Evolutionary conservation across 495 filamentous ascomycete species (phyloP), one percentile per base, ranked within the genome.

Genomic region (Aspergillus campestris): DNA sequence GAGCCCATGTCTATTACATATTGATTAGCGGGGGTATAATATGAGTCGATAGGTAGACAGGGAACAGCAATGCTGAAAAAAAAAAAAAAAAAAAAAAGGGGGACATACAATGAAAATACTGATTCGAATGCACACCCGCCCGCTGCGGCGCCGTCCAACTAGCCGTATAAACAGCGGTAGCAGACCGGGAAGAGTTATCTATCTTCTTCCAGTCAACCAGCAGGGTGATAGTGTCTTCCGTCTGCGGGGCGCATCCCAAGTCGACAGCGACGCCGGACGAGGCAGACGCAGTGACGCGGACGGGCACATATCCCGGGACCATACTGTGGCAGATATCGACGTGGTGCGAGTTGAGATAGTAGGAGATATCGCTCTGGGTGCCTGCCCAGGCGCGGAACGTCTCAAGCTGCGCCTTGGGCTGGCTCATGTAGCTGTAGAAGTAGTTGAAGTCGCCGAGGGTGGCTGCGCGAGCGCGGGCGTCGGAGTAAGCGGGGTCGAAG

Each of bases 321-420:
- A 96, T 94, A 24, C 79, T 84, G 65, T 90, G 89, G 64, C 81
- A 84, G 51, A 96, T 80, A 64, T 96, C 90, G 37, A 96, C 72
- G 64, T 95, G 90, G 67, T 95, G 90, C 45, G 81, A 86, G 72
- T 96, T 96, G 8, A 96, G 76, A 58, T 95, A 96, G 66, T 96
- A 96, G 3, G 81, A 87, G 54, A 95, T 95, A 66, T 95, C 90
- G 31, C 81, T 87, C 55, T 95, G 89, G 42, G 79, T 77, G 38
- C 90, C 90, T 0, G 90, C 90, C 90, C 90, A 96, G 0, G 89
- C 86, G 64, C 89, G 92, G 81, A 96, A 96, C 0, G 90, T 95
- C 69, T 94, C 87, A 6, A 96, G 74, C 67, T 95, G 90, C 13
- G 65, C 82, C 61, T 96, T 95, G 15, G 90, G 90, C 73, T 96